Conservation (phyloP, 768 basidiomycete species). For the Holtermanniella nyarrowii region DNA sequence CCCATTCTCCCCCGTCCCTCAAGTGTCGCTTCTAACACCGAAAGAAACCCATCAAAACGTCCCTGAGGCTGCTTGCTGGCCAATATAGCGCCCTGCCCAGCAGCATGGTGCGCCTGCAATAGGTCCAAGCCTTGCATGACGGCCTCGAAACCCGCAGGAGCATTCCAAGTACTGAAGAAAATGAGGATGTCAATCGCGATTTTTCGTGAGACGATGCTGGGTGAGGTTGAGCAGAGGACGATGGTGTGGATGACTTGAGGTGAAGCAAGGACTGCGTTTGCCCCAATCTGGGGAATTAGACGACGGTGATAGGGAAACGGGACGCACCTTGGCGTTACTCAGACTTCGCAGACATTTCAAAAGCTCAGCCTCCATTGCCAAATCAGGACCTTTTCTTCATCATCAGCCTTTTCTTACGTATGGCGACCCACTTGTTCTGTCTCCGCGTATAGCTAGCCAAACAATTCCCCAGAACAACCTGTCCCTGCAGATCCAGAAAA, state of each 20-base stretch:
- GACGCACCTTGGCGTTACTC: conserved; percentile 50
- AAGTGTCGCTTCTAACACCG: conserved; percentile 61
- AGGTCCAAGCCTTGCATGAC: conserved; percentile 65
- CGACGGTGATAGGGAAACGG: neutral
- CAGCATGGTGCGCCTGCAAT: neutral
- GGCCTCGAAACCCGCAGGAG: conserved; percentile 47
- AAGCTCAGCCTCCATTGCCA: conserved; percentile 70
- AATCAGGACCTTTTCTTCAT: conserved; percentile 52
- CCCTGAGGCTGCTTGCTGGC: conserved; percentile 15
- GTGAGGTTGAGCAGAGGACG: conserved; percentile 68
- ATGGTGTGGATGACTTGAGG: conserved; percentile 66
- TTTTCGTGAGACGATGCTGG: conserved; percentile 67
- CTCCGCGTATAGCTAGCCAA: conserved; percentile 12
- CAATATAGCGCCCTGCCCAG: no score
- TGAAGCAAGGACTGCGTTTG: conserved; percentile 63
- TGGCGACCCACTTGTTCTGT: conserved; percentile 51
- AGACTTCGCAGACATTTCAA: conserved; percentile 77
- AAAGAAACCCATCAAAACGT: conserved; percentile 79
- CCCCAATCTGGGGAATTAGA: conserved; percentile 42
- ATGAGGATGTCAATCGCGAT: conserved; percentile 66
- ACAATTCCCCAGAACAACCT: conserved; percentile 27
- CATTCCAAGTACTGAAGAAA: conserved; percentile 60
- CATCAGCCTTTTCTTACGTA: conserved; percentile 72
- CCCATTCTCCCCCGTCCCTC: conserved; percentile 89
- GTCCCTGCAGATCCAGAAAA: conserved; percentile 26